Evolutionary conservation across 805 yeast species (phyloP).

Genomic region (Zygosaccharomyces siamensis): DNA sequence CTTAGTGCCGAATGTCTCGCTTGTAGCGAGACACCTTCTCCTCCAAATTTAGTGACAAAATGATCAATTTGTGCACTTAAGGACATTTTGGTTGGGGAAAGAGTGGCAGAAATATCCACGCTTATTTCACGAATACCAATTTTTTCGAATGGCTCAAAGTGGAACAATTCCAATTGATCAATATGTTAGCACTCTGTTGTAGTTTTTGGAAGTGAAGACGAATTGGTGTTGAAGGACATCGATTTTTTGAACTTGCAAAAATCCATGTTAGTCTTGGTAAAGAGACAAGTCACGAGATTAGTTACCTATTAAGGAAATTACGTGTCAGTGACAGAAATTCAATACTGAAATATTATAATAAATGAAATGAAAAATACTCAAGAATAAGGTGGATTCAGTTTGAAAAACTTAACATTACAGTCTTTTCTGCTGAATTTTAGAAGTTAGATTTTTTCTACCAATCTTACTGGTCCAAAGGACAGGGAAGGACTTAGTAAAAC

Average conservation of each 20-base stretch:
- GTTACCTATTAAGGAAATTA: constrained; percentile 21
- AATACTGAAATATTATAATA: neutral
- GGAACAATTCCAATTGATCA: neutral
- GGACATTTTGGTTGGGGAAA: constrained; percentile 30
- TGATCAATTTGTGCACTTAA: constrained; percentile 53
- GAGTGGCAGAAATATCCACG: neutral
- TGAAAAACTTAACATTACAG: neutral
- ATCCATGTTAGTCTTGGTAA: constrained; percentile 14
- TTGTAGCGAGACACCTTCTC: constrained; percentile 51
- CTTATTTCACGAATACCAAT: neutral
- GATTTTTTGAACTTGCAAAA: constrained; percentile 5
- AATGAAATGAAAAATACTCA: neutral
- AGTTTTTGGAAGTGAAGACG: neutral
- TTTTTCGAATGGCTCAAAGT: neutral
- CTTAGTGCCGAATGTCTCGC: constrained; percentile 64
- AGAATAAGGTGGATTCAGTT: neutral
- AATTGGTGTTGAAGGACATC: constrained; percentile 6
- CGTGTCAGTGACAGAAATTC: constrained; percentile 1
- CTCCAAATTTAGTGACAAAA: constrained; percentile 57
- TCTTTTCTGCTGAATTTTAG: neutral
- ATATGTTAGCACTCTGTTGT: neutral
- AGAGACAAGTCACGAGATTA: constrained; percentile 16
- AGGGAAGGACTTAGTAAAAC: too few species aligned
- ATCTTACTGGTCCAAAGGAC: too few species aligned
- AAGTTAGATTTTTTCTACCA: too few species aligned